Evolutionary conservation across 768 basidiomycete species (phyloP), one percentile per base, ranked within the genome.

Genomic region (Suillus sp.): DNA sequence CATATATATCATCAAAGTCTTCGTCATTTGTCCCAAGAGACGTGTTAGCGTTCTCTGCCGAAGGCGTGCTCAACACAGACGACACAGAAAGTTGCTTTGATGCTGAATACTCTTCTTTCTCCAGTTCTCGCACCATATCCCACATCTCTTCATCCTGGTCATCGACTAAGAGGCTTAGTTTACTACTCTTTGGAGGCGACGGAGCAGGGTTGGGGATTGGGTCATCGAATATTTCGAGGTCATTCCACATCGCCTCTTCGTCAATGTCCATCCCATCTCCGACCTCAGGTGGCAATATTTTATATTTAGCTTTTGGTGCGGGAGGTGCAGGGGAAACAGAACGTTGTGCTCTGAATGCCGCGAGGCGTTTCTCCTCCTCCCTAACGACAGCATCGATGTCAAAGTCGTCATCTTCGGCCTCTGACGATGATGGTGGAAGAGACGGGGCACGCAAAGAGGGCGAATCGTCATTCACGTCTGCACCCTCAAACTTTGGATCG

Each of bases 101-200:
- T 50, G 47, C 61, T 14, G 43, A 62, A 13, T 65, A 63, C 34
- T 62, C 62, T 20, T 51, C 68, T 64, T 64, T 71, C 72, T 86
- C 87, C 38, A 86, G 74, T 70, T 90, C 86, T 45, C 82, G 70
- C 60, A 91, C 76, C 47, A 89, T 79, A 66, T 87, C 83, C 87
- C 92, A 92, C 82, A 92, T 84, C 7, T 91, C 90, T 47, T 86
- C 84, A 38, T 90, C 87, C 7, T 85, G 83, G 18, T 77, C 72
- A 27, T 42, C 61, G 1, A 60, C 58, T 45, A 37, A 40, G 51
- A 66, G 40, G 22, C 62, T 27, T 7, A 59, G 45, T 3, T 42
- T 48, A 3, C 27, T 59, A 38, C 51, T 61, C 22, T 42, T 66
- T 11, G 67, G 59, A 37, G 56, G 25, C 6, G 35, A 35, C 14